These are phyloP conservation scores for Orbilia javanica DNA, from an alignment of 2,329 filamentous ascomycete species.

Conservation along the genomic window DNA sequence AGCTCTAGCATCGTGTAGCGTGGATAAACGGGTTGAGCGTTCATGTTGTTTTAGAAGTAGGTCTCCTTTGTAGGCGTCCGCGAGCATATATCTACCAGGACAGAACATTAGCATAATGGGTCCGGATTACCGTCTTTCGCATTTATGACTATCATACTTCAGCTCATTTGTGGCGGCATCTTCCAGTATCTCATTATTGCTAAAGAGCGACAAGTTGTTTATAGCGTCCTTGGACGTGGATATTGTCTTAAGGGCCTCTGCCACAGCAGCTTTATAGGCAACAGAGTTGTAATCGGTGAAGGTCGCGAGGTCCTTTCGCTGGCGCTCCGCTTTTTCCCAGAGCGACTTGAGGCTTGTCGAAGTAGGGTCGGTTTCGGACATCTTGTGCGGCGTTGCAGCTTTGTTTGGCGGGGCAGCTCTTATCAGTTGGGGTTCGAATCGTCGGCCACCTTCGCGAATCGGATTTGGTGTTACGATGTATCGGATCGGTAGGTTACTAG, in stretches of 20 bases:
- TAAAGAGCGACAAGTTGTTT: constrained; percentile 83
- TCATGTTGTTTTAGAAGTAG: constrained; percentile 76
- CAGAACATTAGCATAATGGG: not conserved
- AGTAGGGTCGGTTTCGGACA: constrained; percentile 38
- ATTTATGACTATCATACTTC: constrained; percentile 69
- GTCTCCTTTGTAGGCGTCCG: constrained; percentile 83
- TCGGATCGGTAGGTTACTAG: not conserved
- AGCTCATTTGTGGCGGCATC: constrained; percentile 87
- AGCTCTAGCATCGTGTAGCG: constrained; percentile 75
- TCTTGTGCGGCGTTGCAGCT: constrained; percentile 7
- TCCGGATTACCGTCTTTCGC: not conserved
- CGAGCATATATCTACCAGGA: constrained; percentile 75
- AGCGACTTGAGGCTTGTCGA: constrained; percentile 47
- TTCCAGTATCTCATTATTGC: constrained; percentile 87
- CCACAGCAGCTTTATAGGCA: constrained; percentile 43
- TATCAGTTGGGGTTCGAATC: not conserved
- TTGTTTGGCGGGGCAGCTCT: constrained; percentile 5
- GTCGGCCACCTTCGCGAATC: not conserved
- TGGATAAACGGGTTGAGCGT: constrained; percentile 68
- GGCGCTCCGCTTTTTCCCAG: constrained; percentile 52
- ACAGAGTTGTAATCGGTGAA: constrained; percentile 49
- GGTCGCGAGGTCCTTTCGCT: constrained; percentile 32
- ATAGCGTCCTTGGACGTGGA: constrained; percentile 78
- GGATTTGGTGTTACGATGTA: not conserved
- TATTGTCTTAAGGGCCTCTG: constrained; percentile 76